Base-by-base conservation (phyloP, 106 monocot species). In the Ottelia alismoides region DNA sequence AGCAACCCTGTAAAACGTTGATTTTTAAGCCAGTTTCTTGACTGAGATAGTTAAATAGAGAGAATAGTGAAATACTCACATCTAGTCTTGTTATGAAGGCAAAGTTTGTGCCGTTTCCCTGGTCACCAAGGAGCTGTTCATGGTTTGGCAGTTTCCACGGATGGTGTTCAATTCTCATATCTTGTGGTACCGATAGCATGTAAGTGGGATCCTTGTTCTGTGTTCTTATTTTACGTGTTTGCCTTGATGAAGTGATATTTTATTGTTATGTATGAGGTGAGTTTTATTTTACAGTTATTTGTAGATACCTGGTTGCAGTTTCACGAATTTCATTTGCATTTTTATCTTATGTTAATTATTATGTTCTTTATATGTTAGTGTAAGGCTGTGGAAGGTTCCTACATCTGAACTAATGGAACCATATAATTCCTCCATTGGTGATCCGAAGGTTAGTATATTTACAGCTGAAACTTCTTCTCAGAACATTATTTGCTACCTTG, bases 121-220 rank as follows among this genome's bases (percentile, higher is more conserved):
- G 96, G 79, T 29, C 96, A 89, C 55, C 73, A 79, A 64, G 96
- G 96, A 54, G 75, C 82, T 64, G 96, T 90, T 2, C 52, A 66
- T 51, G 96, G 89, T 18, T 61, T 98, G 65, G 67, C 85, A 27
- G 78, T 72, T 57, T 89, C 88, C 46, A 89, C 81, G 20, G 78
- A 98, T 70, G 96, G 96, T n/a, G n/a, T 26, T 70, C 72, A 21
- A 29, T 74, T 72, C 89, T 98, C 11, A 57, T 98, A 70, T 98
- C 96, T 6, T 98, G 96, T 59, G 96, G 96, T 26, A 72, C 69
- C 27, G 96, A 98, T 75, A 72, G 71, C 76, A 85, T 57, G 96
- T 90, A 30, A 69, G 87, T 82, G 22, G 16, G 7, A 25, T 45
- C 24, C 40, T 27, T 5, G 9, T 0, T 22, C 14, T 56, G 20